These are phyloP conservation scores for Gleditsia sinensis DNA, from an alignment of 306 rosid species.

Conservation along the genomic window DNA sequence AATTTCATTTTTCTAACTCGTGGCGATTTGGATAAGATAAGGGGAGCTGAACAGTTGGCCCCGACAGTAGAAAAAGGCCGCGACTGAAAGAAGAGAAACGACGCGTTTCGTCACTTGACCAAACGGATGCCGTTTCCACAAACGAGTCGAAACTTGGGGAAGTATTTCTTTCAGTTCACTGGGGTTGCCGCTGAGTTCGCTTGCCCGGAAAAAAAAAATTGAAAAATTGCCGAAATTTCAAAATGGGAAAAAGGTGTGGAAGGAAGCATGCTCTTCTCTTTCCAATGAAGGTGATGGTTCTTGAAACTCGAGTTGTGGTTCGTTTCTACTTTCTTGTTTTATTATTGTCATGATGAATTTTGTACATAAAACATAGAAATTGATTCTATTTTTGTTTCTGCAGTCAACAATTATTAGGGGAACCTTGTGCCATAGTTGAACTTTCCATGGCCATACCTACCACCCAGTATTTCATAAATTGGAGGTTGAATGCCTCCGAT, in stretches of 20 bases:
- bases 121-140: background rate
- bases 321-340: background rate
- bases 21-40: conserved; percentile 8
- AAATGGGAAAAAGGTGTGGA: background rate
- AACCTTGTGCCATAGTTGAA: too few relatives aligned
- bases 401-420: background rate
- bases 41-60: background rate
- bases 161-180: too few relatives aligned
- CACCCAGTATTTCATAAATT: background rate
- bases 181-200: too few relatives aligned
- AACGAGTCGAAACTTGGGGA: too few relatives aligned
- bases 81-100: background rate
- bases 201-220: too few relatives aligned
- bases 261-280: background rate
- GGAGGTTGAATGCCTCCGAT: background rate
- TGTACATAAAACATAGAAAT: background rate
- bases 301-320: background rate
- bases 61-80: too few relatives aligned
- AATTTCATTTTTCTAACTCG: background rate
- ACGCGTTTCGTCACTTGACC: background rate
- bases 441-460: background rate
- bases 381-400: background rate
- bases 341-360: background rate
- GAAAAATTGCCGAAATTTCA: background rate
- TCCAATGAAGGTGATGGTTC: background rate